These are phyloP conservation scores for Amanita fuliginea DNA, from an alignment of 768 basidiomycete genomes.

Conservation along the genomic window DNA sequence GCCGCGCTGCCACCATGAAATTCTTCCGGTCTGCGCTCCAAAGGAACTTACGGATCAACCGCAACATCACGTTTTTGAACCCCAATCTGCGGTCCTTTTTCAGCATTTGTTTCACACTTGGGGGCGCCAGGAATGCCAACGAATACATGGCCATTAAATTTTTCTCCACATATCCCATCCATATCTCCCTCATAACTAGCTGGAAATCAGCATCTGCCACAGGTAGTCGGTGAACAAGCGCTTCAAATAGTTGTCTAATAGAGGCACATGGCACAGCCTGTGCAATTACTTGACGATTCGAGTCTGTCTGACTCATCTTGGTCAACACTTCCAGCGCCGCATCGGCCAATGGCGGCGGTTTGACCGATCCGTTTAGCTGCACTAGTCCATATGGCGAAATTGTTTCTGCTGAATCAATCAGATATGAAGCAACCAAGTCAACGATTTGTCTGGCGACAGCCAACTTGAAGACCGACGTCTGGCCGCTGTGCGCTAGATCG, in stretches of 20 bases:
- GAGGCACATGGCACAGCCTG: conserved; percentile 44
- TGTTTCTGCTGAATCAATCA: conserved; percentile 60
- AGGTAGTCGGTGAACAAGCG: conserved; percentile 78
- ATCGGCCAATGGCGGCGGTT: conserved; percentile 55
- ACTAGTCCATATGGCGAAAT: conserved; percentile 49
- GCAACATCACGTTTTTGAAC: conserved; percentile 58
- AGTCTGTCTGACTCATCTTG: conserved; percentile 65
- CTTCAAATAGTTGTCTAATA: conserved; percentile 52
- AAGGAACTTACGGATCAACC: conserved; percentile 59
- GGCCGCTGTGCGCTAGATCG: conserved; percentile 29
- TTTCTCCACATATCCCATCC: conserved; percentile 76
- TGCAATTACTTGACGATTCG: conserved; percentile 66
- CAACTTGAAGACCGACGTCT: conserved; percentile 28
- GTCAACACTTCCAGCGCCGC: conserved; percentile 79
- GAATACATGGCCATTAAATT: conserved; percentile 76
- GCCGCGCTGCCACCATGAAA: conserved; percentile 45
- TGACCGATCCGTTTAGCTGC: conserved; percentile 39
- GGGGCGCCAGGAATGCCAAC: conserved; percentile 73
- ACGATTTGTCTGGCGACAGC: conserved; percentile 49
- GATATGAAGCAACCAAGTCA: conserved; percentile 61
- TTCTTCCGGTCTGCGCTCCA: conserved; percentile 39
- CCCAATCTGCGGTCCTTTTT: conserved; percentile 57
- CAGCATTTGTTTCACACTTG: conserved; percentile 58
- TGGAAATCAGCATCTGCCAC: conserved; percentile 66
- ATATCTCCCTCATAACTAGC: conserved; percentile 48